Base-by-base conservation (phyloP, 164 flowering plant genomes). In the Berberis thunbergii region DNA sequence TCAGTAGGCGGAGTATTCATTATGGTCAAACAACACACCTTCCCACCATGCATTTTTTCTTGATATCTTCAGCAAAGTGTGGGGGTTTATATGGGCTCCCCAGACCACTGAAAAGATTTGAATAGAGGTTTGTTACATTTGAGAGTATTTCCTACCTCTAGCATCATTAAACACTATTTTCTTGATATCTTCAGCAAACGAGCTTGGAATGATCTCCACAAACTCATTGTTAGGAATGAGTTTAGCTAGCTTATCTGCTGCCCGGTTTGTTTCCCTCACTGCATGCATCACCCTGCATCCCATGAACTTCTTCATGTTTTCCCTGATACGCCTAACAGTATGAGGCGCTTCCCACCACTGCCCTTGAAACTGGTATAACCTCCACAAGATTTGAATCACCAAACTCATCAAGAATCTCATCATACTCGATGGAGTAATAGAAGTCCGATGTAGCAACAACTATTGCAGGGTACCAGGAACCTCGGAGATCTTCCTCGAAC, bases 1-100 rank as follows among this genome's bases (percentile, higher is more conserved):
- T 26, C 26, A 26, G 0, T 26, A 26, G 3, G 54, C 58, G 4
- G 70, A 66, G 40, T 54, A 49, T 44, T 49, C 68, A 8, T 75
- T n/a, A 8, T 42, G 52, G 54, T 75, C 78, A 59, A 71, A 71
- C 55, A 75, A 26, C 46, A 75, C 75, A 7, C 78, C 78, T 60
- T 75, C 78, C 78, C 78, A 75, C 78, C 78, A 75, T 46, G 75
- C 78, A 50, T 75, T 73, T 57, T 71, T 40, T 43, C 62, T 4
- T 41, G 64, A 43, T 43, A 72, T 65, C 63, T 40, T 59, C 53
- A 61, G 59, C 10, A 75, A 70, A 4, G 44, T 54, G 43, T 62
- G 61, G 8, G 66, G 57, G 46, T 26, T 26, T 26, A 26, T 26
- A 26, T 26, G 26, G 26, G 26, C 26, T 26, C 26, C 26, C 26